Percentiles rank a stretch among this genome's conserved stretches.
phyloP scores from a whole-genome alignment of 495 filamentous ascomycete species.

The Acidiella bohemica region DNA sequence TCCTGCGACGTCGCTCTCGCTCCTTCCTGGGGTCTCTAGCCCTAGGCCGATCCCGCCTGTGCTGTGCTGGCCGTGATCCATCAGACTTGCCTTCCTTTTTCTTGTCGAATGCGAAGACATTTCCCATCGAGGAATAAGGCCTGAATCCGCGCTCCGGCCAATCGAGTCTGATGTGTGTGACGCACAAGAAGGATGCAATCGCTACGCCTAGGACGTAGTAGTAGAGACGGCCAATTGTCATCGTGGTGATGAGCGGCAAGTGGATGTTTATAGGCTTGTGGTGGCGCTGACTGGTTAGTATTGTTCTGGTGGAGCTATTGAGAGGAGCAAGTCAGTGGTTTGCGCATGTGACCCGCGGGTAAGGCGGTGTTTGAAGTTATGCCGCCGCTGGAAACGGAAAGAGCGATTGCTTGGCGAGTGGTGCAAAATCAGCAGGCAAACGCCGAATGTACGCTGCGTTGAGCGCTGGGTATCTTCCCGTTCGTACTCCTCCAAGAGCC shows the following conservation, averaged over 20 bases:
- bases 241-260: too few relatives aligned
- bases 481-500: conserved; percentile 1
- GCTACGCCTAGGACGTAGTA: conserved; percentile 8
- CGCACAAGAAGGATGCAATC: conserved; percentile 7
- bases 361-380: too few relatives aligned
- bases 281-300: conserved; percentile 1
- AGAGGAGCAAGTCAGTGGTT: too few relatives aligned
- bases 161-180: conserved; percentile 9
- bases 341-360: too few relatives aligned
- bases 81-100: not conserved
- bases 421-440: too few relatives aligned
- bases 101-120: conserved; percentile 9
- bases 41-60: conserved; percentile 5
- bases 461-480: conserved; percentile 18
- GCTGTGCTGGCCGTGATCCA: too few relatives aligned
- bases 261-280: too few relatives aligned
- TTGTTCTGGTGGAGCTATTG: conserved; percentile 5
- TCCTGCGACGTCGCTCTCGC: not conserved
- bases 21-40: conserved; percentile 2
- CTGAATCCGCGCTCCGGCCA: conserved; percentile 14
- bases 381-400: too few relatives aligned
- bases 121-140: conserved; percentile 11
- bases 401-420: not conserved
- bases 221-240: conserved; percentile 16
- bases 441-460: conserved; percentile 7